Percentiles rank a stretch among this genome's conserved stretches.
These are phyloP conservation scores for Sugiyamaella smithiae DNA, from an alignment of 805 yeast genomes.

Conservation along the genomic window DNA sequence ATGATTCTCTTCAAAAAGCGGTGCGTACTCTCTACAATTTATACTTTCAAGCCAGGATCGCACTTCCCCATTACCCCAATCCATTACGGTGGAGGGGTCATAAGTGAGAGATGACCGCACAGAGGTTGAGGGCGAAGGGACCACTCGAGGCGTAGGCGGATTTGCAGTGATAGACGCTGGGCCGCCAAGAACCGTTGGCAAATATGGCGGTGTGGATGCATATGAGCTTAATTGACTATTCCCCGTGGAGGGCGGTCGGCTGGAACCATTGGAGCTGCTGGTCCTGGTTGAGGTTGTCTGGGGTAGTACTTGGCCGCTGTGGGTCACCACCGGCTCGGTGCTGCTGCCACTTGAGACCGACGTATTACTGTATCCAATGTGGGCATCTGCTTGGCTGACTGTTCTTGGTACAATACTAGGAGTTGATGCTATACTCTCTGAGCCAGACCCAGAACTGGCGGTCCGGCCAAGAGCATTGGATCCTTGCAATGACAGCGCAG, in stretches of 20 bases:
- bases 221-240: background rate
- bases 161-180: conserved; percentile 1
- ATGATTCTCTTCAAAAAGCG: conserved; percentile 42
- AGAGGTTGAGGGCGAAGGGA: background rate
- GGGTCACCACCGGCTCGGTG: background rate
- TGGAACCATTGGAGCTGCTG: conserved; percentile 1
- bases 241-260: background rate
- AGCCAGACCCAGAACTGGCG: background rate
- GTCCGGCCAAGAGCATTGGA: background rate
- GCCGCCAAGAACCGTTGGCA: conserved; percentile 1
- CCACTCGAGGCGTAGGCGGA: background rate
- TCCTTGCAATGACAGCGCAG: background rate
- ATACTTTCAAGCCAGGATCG: conserved; percentile 34
- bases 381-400: background rate
- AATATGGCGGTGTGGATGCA: background rate
- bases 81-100: conserved; percentile 1
- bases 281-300: background rate
- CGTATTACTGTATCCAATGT: background rate
- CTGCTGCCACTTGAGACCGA: background rate
- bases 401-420: too few relatives aligned
- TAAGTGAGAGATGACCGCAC: background rate
- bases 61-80: conserved; percentile 31
- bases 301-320: background rate
- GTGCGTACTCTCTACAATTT: conserved; percentile 30
- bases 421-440: background rate